Evolutionary conservation across 768 basidiomycete species (phyloP), one percentile per base, ranked within the genome.

Genomic region (Agrocybe pediades): DNA sequence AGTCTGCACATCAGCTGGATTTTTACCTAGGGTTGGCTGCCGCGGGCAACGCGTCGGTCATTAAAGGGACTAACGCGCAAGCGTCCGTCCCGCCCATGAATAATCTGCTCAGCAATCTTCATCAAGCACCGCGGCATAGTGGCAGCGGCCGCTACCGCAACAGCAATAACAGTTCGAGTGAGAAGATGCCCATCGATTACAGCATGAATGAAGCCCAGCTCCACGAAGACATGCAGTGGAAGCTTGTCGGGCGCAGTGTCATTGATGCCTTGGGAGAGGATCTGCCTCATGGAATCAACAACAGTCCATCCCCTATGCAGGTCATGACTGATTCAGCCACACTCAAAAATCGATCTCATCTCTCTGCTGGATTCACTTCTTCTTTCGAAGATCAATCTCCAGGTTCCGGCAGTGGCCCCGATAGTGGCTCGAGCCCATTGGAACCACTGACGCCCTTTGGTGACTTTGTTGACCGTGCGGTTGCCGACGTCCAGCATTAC

Each of bases 51-150:
- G 86, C 86, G 75, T 68, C 80, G 66, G 86, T 83, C 75, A 89
- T 88, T 88, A 90, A 90, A 88, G 88, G 88, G 84, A 66, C 80
- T 71, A 86, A 74, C 85, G 87, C 86, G 82, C 79, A 90, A 82
- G 85, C 86, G 84, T 85, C 86, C 77, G 80, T 85, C 85, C 87
- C 88, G 87, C 89, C 89, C 88, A 72, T 77, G 68, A 69, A 66
- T 60, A 66, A 68, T 59, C 56, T 72, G 27, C 21, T 53, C n/a
- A 33, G 33, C 11, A 13, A 29, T n/a, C 16, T 30, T 49, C 41
- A 39, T 49, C 56, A 60, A 44, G 60, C 55, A 53, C 21, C 43
- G 29, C 26, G 39, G 40, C 53, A 50, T 17, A 30, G 46, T 47
- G 36, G 42, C 33, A 46, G 53, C 43, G 57, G 57, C 52, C 71